These are phyloP conservation scores for Chaetomium strumarium DNA, from an alignment of 2,329 filamentous ascomycete species.

Conservation along the genomic window DNA sequence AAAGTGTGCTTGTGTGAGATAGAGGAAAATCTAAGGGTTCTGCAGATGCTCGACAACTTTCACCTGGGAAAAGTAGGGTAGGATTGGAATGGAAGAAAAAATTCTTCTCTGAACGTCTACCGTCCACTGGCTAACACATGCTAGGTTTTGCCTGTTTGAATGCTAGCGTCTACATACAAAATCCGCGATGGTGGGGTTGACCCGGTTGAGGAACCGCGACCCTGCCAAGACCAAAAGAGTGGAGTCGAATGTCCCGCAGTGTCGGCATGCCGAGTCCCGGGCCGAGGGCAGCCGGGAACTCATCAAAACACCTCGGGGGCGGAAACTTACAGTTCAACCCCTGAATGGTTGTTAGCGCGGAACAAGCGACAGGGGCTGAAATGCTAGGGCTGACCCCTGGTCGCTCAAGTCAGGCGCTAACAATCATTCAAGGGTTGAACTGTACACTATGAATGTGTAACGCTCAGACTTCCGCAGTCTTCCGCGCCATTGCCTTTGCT, in stretches of 20 bases:
- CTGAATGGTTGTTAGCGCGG: too few relatives aligned
- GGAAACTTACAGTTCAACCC: too few relatives aligned
- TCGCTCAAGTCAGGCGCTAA: too few relatives aligned
- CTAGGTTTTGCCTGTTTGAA: constrained; percentile 2
- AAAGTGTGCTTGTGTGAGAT: neutral
- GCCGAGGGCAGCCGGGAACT: neutral
- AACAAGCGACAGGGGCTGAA: too few relatives aligned
- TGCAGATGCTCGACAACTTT: neutral
- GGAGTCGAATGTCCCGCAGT: neutral
- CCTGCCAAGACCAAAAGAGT: constrained; percentile 3
- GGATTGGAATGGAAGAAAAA: neutral
- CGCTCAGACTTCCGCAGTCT: too few relatives aligned
- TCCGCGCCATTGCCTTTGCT: too few relatives aligned
- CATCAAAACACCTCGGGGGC: too few relatives aligned
- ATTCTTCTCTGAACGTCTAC: neutral
- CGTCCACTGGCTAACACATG: neutral
- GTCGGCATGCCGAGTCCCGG: neutral
- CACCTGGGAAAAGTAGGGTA: constrained; percentile 1
- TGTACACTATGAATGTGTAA: too few relatives aligned
- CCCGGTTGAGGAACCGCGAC: neutral
- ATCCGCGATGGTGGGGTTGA: constrained; percentile 2
- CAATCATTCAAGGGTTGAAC: neutral
- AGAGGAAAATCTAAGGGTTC: neutral
- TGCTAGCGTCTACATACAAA: constrained; percentile 16
- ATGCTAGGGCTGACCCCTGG: too few relatives aligned